These are phyloP conservation scores for Lactarius akahatsu DNA, from an alignment of 768 basidiomycete genomes.

Conservation along the genomic window DNA sequence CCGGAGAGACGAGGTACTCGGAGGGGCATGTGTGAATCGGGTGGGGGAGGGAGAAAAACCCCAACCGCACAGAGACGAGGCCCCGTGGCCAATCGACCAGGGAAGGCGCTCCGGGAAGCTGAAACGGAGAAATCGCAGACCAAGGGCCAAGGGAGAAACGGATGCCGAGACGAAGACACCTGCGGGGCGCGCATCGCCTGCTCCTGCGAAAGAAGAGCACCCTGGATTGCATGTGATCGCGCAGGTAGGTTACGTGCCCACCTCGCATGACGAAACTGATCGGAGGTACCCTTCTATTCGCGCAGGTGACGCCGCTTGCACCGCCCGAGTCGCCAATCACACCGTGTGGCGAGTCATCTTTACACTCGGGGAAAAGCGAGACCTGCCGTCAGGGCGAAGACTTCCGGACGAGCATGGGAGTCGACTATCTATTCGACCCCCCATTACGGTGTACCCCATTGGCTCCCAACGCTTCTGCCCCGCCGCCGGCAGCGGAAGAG, in stretches of 20 bases:
- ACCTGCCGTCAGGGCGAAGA: conserved; percentile 4
- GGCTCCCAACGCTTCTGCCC: background rate
- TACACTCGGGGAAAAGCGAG: background rate
- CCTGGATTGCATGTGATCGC: conserved; percentile 2
- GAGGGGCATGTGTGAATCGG: background rate
- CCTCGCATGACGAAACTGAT: background rate
- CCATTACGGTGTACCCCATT: background rate
- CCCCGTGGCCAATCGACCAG: background rate
- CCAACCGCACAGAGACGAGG: background rate
- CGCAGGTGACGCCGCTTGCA: background rate
- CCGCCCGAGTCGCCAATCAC: conserved; percentile 8
- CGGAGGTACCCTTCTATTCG: background rate
- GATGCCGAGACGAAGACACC: background rate
- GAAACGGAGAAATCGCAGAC: background rate
- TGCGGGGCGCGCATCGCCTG: background rate
- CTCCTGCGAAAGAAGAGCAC: conserved; percentile 1
- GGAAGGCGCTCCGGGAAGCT: background rate
- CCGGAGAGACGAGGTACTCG: background rate
- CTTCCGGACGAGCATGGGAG: conserved; percentile 9
- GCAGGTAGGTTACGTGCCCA: conserved; percentile 1
- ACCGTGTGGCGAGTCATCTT: background rate
- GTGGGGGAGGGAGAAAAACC: background rate
- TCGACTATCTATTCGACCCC: conserved; percentile 13
- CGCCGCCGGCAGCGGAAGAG: background rate
- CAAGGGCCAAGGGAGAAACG: background rate